Base-by-base conservation (phyloP, 1,284 basidiomycete genomes). In the Fomitopsis pinicola region DNA sequence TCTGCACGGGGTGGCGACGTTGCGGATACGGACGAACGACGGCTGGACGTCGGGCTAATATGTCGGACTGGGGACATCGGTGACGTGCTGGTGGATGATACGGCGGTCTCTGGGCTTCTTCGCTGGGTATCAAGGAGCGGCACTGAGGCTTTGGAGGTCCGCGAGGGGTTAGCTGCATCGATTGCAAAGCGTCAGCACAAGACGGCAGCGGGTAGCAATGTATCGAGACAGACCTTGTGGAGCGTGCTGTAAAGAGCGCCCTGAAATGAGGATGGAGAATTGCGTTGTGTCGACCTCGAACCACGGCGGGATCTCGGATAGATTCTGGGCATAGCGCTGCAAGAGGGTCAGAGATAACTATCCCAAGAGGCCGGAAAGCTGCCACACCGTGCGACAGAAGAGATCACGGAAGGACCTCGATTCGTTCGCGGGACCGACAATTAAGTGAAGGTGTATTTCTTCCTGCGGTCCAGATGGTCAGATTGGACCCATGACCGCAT, bases 401-500 rank as follows among this genome's bases (percentile, higher is more conserved):
- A 88, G 69, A 44, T 78, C 74, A 42, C 72, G 75, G 60, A 86
- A 76, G 17, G 75, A 67, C 14, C 74, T 68, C 73, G 80, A 78
- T 64, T 81, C 75, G 59, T 77, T 73, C 61, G 74, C 75, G 54
- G 80, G 66, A 56, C 75, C 77, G 60, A 85, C 73, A 58, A 87
- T 79, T 75, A 88, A 77, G 71, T 88, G 86, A 63, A 83, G 81
- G 60, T 82, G 79, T 53, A 87, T 82, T 52, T 80, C 73, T 59
- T 78, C 76, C 86, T 88, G 64, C 36, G 38, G 44, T n/a, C 36
- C 38, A n/a, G 40, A 42, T 36, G 52, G 40, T 63, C 38, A 42
- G 14, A 48, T 46, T 10, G 45, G 56, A 35, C 33, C n/a, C 8
- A 42, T 35, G 30, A 45, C 42, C 33, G 52, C 8, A n/a, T 14